phyloP scores from a whole-genome alignment of 176 grass and related monocot species.

The Secale cereale region DNA sequence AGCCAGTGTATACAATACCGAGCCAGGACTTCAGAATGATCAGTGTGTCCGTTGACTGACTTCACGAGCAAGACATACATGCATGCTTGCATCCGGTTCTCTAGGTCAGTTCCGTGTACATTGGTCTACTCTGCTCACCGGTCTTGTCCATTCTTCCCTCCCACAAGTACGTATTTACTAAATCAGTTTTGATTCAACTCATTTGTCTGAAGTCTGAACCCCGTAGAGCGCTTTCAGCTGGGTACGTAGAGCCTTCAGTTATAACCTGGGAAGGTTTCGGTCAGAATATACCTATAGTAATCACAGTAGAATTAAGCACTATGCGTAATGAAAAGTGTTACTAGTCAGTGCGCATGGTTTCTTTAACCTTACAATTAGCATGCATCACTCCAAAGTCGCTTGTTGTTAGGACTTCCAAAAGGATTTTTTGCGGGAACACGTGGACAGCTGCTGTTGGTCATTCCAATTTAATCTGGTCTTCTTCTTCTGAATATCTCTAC shows the following conservation, averaged over 20 bases:
- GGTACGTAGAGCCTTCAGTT: constrained; percentile 2
- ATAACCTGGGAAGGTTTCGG: background rate
- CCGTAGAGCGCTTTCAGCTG: background rate
- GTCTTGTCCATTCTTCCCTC: background rate
- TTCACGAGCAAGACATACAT: background rate
- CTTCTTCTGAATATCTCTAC: background rate
- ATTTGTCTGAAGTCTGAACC: constrained; percentile 25
- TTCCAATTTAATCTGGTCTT: background rate
- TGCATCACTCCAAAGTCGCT: background rate
- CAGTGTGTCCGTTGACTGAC: constrained; percentile 5
- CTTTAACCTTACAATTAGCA: background rate
- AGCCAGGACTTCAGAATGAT: constrained; percentile 3
- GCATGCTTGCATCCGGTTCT: background rate
- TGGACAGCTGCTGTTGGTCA: background rate
- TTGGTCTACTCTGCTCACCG: background rate
- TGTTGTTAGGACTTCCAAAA: background rate
- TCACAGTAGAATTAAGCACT: constrained; percentile 16
- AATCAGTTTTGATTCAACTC: background rate
- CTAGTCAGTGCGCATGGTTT: background rate
- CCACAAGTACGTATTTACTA: background rate
- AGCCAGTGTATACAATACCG: background rate
- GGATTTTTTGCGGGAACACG: background rate
- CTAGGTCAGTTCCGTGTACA: background rate
- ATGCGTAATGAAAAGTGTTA: background rate
- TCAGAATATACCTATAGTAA: constrained; percentile 17